phyloP scores from a whole-genome alignment of 2,329 filamentous ascomycete species.

The Elsinoe perseae region DNA sequence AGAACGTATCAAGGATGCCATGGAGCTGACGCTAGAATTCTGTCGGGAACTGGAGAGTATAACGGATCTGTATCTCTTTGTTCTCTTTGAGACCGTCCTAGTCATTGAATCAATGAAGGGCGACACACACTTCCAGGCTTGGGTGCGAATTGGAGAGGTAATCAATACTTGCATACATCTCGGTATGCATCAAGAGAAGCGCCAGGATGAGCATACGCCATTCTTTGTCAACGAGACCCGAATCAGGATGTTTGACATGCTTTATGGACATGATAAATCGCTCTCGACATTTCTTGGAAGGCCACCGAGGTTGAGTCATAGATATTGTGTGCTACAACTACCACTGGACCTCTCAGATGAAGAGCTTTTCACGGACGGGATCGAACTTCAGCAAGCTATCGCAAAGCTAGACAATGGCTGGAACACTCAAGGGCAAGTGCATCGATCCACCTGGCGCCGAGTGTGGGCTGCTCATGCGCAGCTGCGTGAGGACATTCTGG shows the following conservation, averaged over 20 bases:
- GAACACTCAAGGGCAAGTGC: conserved; percentile 41
- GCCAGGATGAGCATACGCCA: conserved; percentile 26
- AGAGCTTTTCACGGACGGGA: conserved; percentile 40
- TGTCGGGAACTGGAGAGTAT: conserved; percentile 30
- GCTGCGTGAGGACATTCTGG: conserved; percentile 52
- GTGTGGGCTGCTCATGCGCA: conserved; percentile 42
- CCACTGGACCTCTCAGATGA: conserved; percentile 49
- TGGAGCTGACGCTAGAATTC: conserved; percentile 29
- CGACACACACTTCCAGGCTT: conserved; percentile 24
- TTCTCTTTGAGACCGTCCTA: conserved; percentile 29
- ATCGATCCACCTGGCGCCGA: conserved; percentile 40
- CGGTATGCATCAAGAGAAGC: conserved; percentile 31
- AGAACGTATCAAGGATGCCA: conserved; percentile 14
- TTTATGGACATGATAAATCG: conserved; percentile 29
- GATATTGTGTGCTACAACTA: conserved; percentile 47
- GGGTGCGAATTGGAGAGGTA: conserved; percentile 30
- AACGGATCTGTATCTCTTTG: conserved; percentile 29
- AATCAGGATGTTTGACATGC: conserved; percentile 29
- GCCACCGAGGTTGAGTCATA: conserved; percentile 27
- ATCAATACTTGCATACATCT: conserved; percentile 30
- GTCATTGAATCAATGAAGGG: conserved; percentile 29
- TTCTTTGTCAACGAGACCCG: conserved; percentile 30
- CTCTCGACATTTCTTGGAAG: conserved; percentile 27
- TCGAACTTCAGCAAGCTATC: conserved; percentile 35
- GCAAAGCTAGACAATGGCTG: conserved; percentile 46